A percentile compares a stretch with the other conserved stretches of the same genome.
Evolutionary conservation across 2,329 filamentous ascomycete species (phyloP).

Genomic region (Cladophialophora carrionii): DNA sequence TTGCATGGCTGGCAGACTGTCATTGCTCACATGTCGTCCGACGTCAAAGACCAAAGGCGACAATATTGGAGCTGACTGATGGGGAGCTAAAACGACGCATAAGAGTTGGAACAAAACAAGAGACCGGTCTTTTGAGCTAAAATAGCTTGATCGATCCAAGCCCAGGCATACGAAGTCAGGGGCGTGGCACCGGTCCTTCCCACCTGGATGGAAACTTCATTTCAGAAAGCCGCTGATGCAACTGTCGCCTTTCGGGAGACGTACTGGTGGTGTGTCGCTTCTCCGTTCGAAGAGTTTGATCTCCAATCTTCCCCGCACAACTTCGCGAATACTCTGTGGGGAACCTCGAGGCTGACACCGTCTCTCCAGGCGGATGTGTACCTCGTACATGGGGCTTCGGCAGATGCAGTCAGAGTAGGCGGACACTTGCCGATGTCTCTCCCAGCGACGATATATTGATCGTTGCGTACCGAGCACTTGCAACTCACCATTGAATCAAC

Average conservation of each 20-base stretch:
- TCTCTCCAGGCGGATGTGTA: slow-evolving; percentile 8
- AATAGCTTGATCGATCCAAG: slow-evolving; percentile 6
- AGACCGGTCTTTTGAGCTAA: not conserved
- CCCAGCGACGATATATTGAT: not conserved
- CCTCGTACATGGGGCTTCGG: slow-evolving; percentile 33
- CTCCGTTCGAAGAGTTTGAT: not conserved
- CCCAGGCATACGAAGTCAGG: not conserved
- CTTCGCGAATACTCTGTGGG: slow-evolving; percentile 17
- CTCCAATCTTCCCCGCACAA: slow-evolving; percentile 17
- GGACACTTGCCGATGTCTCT: slow-evolving; percentile 22
- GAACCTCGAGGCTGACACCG: slow-evolving; percentile 25
- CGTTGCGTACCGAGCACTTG: not conserved
- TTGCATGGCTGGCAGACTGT: not conserved
- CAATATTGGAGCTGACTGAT: not conserved
- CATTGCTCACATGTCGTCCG: not conserved
- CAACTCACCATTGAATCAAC: not conserved
- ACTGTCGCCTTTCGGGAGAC: not conserved
- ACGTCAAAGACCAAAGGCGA: not conserved
- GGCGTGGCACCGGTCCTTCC: not conserved
- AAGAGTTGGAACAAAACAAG: slow-evolving; percentile 2
- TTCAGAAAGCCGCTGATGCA: not conserved
- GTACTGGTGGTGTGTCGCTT: not conserved
- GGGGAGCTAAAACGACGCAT: not conserved
- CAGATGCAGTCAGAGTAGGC: slow-evolving; percentile 20
- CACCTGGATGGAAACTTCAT: not conserved